Evolutionary conservation across 1,139 yeast genomes (phyloP).

Genomic region (Yamadazyma pseudoaaseri): DNA sequence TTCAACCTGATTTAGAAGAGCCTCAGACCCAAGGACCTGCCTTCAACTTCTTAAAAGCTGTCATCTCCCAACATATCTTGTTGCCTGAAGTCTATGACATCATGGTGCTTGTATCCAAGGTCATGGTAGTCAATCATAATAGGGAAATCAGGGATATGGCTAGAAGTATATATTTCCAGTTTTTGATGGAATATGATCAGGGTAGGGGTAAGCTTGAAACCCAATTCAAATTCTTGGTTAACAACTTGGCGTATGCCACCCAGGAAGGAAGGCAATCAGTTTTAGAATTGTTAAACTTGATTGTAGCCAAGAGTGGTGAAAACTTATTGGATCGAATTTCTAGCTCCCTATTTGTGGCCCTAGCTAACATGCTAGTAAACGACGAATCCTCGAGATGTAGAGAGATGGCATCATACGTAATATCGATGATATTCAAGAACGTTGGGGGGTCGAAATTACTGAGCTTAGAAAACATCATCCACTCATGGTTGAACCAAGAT

Average conservation of each 20-base stretch:
- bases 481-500: conserved; percentile 67
- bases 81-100: conserved; percentile 89
- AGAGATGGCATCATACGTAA: conserved; percentile 73
- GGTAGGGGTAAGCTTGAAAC: conserved; percentile 82
- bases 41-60: conserved; percentile 75
- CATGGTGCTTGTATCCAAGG: conserved; percentile 76
- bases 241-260: conserved; percentile 81
- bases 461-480: conserved; percentile 56
- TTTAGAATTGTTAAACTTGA: conserved; percentile 76
- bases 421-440: conserved; percentile 55
- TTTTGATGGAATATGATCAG: conserved; percentile 92
- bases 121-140: conserved; percentile 89
- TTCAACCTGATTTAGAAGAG: conserved; percentile 88
- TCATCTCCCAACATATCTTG: conserved; percentile 69
- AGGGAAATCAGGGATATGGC: conserved; percentile 83
- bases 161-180: conserved; percentile 79
- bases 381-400: conserved; percentile 84
- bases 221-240: conserved; percentile 79
- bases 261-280: conserved; percentile 88
- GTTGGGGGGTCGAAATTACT: conserved; percentile 36
- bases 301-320: conserved; percentile 64
- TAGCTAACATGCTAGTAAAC: conserved; percentile 73
- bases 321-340: conserved; percentile 63
- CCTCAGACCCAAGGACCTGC: conserved; percentile 89
- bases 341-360: conserved; percentile 76